phyloP scores from a whole-genome alignment of 2,329 filamentous ascomycete genomes.

The Orbilia blumenaviensis region DNA sequence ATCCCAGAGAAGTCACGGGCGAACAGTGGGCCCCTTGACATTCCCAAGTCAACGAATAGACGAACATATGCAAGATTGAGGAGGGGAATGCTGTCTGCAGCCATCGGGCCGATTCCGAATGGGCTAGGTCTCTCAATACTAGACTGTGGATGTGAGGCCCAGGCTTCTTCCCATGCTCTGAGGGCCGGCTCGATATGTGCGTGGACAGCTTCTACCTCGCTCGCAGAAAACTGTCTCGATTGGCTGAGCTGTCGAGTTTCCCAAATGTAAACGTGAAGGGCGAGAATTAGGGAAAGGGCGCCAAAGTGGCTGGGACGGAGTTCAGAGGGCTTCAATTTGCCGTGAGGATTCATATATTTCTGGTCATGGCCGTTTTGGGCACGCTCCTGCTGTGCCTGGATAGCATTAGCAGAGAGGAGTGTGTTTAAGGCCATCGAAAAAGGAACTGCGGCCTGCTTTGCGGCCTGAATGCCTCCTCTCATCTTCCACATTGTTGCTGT shows the following conservation, averaged over 20 bases:
- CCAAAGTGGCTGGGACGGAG: constrained; percentile 82
- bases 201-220: constrained; percentile 96
- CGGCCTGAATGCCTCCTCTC: constrained; percentile 75
- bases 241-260: constrained; percentile 87
- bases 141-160: constrained; percentile 85
- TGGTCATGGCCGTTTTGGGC: constrained; percentile 64
- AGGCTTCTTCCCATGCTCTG: constrained; percentile 92
- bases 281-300: constrained; percentile 89
- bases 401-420: constrained; percentile 75
- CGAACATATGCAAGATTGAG: constrained; percentile 91
- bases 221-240: constrained; percentile 85
- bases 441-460: constrained; percentile 75
- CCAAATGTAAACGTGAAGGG: constrained; percentile 98
- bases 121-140: constrained; percentile 85
- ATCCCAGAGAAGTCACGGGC: constrained; percentile 91
- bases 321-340: constrained; percentile 40
- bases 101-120: constrained; percentile 80
- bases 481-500: constrained; percentile 82
- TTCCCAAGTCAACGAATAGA: constrained; percentile 89
- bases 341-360: constrained; percentile 66
- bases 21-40: constrained; percentile 93
- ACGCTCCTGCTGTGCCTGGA: constrained; percentile 32
- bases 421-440: constrained; percentile 85
- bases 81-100: constrained; percentile 88
- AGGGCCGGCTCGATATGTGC: constrained; percentile 92